A percentile compares a stretch with the other conserved stretches of the same genome.
Conservation (phyloP, 1,284 basidiomycete species). For the Macrocybe sp. region DNA sequence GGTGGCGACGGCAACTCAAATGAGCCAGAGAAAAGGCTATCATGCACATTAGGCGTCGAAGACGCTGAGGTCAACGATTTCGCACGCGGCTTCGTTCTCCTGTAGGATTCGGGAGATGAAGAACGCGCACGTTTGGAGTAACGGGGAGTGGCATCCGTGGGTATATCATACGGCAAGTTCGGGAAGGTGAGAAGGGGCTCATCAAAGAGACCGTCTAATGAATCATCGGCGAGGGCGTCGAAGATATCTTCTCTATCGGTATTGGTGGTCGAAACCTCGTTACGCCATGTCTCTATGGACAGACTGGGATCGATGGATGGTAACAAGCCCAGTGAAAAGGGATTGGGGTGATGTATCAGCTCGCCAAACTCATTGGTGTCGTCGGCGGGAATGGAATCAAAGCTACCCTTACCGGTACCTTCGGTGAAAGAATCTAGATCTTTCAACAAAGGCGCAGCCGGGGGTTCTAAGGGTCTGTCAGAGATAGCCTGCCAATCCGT, state of each 20-base stretch:
- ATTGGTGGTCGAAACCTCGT: conserved; percentile 14
- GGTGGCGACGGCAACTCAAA: no score
- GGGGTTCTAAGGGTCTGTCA: conserved; percentile 12
- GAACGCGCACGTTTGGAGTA: conserved; percentile 19
- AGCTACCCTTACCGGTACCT: conserved; percentile 43
- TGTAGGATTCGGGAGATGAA: conserved; percentile 14
- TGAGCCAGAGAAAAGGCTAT: conserved; percentile 1
- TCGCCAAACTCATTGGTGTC: conserved; percentile 22
- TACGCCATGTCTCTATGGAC: conserved; percentile 24
- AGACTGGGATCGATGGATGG: conserved; percentile 14
- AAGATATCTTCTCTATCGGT: neutral
- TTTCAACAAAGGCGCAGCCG: conserved; percentile 41
- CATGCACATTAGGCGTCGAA: conserved; percentile 2
- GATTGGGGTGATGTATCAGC: conserved; percentile 16
- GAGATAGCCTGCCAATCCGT: neutral
- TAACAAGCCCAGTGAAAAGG: conserved; percentile 22
- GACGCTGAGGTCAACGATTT: conserved; percentile 14
- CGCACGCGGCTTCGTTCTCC: conserved; percentile 18
- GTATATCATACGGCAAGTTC: conserved; percentile 6
- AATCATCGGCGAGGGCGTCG: neutral
- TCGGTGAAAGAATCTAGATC: conserved; percentile 53
- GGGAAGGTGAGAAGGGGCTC: conserved; percentile 6
- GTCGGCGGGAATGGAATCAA: conserved; percentile 37
- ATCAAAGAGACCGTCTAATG: conserved; percentile 2
- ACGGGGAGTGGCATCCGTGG: conserved; percentile 8